Conservation (phyloP, 176 grass and related monocot species). For the Elaeis guineensis region DNA sequence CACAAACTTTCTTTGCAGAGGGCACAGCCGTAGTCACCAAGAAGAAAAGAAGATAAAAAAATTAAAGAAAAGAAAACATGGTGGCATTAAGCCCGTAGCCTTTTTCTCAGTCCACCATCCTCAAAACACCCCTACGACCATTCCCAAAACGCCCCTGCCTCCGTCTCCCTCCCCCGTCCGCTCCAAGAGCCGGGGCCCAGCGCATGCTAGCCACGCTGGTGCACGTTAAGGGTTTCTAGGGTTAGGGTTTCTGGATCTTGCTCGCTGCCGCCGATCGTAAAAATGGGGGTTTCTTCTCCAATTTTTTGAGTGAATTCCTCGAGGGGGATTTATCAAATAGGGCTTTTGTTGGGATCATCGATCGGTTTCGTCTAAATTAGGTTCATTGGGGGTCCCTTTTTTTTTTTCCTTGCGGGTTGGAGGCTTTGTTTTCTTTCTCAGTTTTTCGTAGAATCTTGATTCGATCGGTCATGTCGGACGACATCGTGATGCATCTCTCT, state of each 20-base stretch:
- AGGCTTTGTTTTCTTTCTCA: constrained; percentile 10
- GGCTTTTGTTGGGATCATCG: too few relatives aligned
- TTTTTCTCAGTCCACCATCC: background rate
- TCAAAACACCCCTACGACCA: background rate
- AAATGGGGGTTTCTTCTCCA: background rate
- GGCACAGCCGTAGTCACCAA: too few relatives aligned
- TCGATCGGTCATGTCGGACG: constrained; percentile 55
- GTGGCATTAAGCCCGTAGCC: too few relatives aligned
- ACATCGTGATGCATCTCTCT: constrained; percentile 94
- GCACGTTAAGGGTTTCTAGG: constrained; percentile 1
- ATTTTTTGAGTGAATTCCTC: background rate
- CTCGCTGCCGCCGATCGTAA: background rate
- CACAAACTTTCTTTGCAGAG: too few relatives aligned
- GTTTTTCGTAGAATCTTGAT: constrained; percentile 29
- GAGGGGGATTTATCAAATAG: background rate
- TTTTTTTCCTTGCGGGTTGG: too few relatives aligned
- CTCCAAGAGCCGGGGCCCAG: background rate
- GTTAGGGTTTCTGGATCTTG: background rate
- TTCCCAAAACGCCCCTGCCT: constrained; percentile 31
- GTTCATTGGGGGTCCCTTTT: too few relatives aligned
- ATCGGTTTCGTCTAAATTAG: background rate
- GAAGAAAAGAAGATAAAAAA: too few relatives aligned
- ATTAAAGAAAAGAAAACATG: too few relatives aligned
- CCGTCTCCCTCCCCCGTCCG: constrained; percentile 5
- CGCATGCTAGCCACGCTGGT: constrained; percentile 4